A percentile compares a stretch with the other conserved stretches of the same genome.
Conservation (phyloP, 306 rosid genomes). For the Rosa rugosa region DNA sequence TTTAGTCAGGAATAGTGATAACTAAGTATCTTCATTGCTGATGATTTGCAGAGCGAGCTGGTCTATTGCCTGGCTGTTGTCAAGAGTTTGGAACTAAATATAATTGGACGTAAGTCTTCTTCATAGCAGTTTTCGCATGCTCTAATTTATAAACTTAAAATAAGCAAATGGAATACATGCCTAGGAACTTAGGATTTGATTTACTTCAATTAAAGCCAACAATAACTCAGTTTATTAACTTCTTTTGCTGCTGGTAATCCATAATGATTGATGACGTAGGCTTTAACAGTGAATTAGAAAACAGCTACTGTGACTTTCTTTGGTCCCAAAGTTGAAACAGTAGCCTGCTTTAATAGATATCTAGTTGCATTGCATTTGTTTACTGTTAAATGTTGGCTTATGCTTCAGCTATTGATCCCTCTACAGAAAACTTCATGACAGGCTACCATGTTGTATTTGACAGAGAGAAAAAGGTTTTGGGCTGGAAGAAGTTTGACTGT, state of each 20-base stretch:
- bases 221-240: neutral
- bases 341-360: neutral
- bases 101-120: slow-evolving; percentile 83
- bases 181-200: neutral
- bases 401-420: slow-evolving; percentile 26
- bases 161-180: neutral
- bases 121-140: slow-evolving; percentile 23
- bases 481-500: slow-evolving; percentile 92
- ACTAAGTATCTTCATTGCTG: slow-evolving; percentile 8
- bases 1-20: slow-evolving; percentile 17
- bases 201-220: neutral
- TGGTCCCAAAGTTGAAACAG: neutral
- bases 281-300: neutral
- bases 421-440: slow-evolving; percentile 92
- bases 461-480: slow-evolving; percentile 71
- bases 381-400: slow-evolving; percentile 6
- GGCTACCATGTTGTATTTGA: slow-evolving; percentile 86
- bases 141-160: slow-evolving; percentile 5
- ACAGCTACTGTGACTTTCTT: neutral
- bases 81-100: slow-evolving; percentile 70
- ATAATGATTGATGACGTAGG: neutral
- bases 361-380: slow-evolving; percentile 13
- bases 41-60: slow-evolving; percentile 60
- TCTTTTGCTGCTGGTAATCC: neutral
- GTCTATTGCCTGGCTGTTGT: slow-evolving; percentile 87